Conservation (phyloP, 2,329 filamentous ascomycete genomes). For the Penicillium sp. region DNA sequence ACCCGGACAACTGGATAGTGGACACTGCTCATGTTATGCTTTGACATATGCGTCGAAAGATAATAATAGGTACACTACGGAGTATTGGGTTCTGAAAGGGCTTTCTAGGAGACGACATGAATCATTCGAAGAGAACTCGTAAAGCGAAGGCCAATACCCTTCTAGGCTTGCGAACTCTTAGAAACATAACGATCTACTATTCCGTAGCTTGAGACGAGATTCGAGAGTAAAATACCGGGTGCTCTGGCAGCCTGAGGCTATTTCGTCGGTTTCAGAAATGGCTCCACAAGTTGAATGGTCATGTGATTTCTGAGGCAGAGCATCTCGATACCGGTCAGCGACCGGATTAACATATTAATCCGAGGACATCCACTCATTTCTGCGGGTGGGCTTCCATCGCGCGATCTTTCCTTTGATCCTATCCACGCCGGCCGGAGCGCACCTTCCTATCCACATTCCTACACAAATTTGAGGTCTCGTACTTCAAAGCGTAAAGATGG, state of each 20-base stretch:
- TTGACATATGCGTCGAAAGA: background rate
- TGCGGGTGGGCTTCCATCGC: constrained; percentile 4
- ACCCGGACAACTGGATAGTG: background rate
- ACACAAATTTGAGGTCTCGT: constrained; percentile 16
- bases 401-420: constrained; percentile 5
- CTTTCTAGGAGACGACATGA: too few relatives aligned
- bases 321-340: background rate
- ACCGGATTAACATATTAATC: constrained; percentile 6
- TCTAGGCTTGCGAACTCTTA: background rate
- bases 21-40: background rate
- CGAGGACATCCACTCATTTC: constrained; percentile 11
- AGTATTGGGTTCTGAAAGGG: too few relatives aligned
- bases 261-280: background rate
- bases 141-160: too few relatives aligned
- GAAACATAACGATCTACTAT: background rate
- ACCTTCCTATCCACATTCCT: constrained; percentile 21
- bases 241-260: constrained; percentile 6
- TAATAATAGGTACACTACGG: background rate
- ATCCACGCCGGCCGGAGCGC: constrained; percentile 41
- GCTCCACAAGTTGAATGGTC: background rate
- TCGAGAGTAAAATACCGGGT: constrained; percentile 4
- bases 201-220: background rate
- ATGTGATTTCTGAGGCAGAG: background rate
- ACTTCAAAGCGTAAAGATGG: constrained; percentile 54
- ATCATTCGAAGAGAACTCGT: background rate